A percentile compares a stretch with the other conserved stretches of the same genome.
Conservation (phyloP, 345 rosid genomes). For the Bruguiera gymnorhiza region DNA sequence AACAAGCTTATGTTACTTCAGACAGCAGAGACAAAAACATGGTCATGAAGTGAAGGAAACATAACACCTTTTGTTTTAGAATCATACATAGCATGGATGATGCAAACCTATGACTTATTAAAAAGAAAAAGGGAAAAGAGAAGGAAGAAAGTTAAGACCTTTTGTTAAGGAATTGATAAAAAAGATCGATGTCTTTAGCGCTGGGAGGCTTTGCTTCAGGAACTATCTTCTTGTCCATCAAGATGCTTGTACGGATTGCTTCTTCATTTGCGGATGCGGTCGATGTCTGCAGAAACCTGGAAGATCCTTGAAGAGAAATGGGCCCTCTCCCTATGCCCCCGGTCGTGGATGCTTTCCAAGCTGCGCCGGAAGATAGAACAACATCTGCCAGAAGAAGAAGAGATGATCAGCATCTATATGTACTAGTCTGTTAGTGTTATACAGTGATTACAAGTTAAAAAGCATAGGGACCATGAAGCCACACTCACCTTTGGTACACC, state of each 20-base stretch:
- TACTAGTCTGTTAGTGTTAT: too few species aligned
- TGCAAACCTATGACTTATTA: neutral
- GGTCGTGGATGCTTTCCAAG: too few species aligned
- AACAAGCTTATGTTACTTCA: neutral
- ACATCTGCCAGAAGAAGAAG: too few species aligned
- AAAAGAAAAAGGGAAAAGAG: neutral
- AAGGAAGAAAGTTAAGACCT: slow-evolving; percentile 37
- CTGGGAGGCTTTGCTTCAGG: slow-evolving; percentile 87
- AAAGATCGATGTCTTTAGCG: slow-evolving; percentile 44
- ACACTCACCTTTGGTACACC: too few species aligned
- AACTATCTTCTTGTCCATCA: slow-evolving; percentile 61
- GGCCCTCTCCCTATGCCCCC: slow-evolving; percentile 20
- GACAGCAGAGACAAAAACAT: neutral
- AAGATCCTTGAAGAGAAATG: slow-evolving; percentile 8
- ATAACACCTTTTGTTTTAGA: too few species aligned
- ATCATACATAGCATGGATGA: neutral
- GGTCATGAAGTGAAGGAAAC: too few species aligned
- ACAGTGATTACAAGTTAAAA: too few species aligned
- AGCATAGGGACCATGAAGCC: too few species aligned
- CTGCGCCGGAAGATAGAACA: too few species aligned
- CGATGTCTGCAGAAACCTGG: slow-evolving; percentile 47
- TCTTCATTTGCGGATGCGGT: slow-evolving; percentile 25
- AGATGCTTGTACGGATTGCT: slow-evolving; percentile 17
- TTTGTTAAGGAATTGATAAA: slow-evolving; percentile 60
- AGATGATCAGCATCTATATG: too few species aligned